These are phyloP conservation scores for Spencermartinsiella europaea DNA, from an alignment of 805 yeast species.

Conservation along the genomic window DNA sequence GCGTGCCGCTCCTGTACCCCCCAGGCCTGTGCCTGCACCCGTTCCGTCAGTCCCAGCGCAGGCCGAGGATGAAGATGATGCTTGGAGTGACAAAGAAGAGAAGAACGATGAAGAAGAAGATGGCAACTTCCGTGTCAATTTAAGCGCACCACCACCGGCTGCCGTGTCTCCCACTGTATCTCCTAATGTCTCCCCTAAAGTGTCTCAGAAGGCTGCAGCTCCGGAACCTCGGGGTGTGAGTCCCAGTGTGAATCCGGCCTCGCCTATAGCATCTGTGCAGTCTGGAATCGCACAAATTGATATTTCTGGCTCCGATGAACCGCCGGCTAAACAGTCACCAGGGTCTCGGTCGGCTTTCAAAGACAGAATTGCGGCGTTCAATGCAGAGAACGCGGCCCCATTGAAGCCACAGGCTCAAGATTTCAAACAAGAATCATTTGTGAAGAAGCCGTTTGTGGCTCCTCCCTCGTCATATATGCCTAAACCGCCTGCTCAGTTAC, in stretches of 20 bases:
- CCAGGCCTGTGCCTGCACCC: constrained; percentile 5
- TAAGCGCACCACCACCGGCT: neutral
- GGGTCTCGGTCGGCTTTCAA: constrained; percentile 32
- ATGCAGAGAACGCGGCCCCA: constrained; percentile 38
- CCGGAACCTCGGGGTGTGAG: too few species aligned
- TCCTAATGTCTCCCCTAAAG: too few species aligned
- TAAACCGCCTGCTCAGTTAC: constrained; percentile 23
- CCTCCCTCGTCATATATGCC: constrained; percentile 59
- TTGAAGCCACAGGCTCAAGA: constrained; percentile 33
- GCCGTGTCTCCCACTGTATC: too few species aligned
- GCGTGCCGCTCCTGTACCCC: constrained; percentile 2
- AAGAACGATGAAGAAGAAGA: constrained; percentile 13
- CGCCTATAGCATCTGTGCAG: neutral
- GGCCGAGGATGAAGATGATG: neutral
- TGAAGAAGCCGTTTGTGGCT: constrained; percentile 52
- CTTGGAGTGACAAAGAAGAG: constrained; percentile 11
- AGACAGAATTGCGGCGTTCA: constrained; percentile 48
- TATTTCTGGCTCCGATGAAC: neutral
- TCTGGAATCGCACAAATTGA: neutral
- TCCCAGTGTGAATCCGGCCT: too few species aligned
- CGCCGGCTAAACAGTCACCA: neutral
- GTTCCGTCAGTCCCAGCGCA: constrained; percentile 1
- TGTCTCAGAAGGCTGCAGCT: too few species aligned
- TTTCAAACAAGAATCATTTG: constrained; percentile 42
- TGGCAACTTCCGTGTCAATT: constrained; percentile 1